These are phyloP conservation scores for Fonsecaea monophora DNA, from an alignment of 2,329 filamentous ascomycete genomes.

Conservation along the genomic window DNA sequence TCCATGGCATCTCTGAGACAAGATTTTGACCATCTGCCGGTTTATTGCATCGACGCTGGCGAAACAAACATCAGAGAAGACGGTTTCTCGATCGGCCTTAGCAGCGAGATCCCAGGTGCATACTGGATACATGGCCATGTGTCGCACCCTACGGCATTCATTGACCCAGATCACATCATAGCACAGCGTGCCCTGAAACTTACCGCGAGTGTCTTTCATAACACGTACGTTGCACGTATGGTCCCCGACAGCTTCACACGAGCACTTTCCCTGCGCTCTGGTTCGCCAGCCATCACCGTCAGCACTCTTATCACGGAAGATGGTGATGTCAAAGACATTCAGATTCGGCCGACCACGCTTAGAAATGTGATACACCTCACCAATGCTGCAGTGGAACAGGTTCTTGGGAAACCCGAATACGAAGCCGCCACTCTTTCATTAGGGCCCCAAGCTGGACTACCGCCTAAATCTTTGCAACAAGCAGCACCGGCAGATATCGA, in stretches of 20 bases:
- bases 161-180: conserved; percentile 58
- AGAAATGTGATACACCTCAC: conserved; percentile 63
- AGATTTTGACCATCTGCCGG: conserved; percentile 63
- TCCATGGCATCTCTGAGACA: conserved; percentile 62
- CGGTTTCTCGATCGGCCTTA: conserved; percentile 63
- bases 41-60: conserved; percentile 66
- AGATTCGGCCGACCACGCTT: conserved; percentile 61
- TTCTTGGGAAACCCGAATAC: conserved; percentile 21
- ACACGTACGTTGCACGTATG: conserved; percentile 62
- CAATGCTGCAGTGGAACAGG: conserved; percentile 43
- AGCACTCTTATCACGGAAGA: conserved; percentile 61
- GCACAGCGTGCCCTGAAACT: conserved; percentile 63
- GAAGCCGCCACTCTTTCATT: conserved; percentile 44
- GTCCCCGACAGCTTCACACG: conserved; percentile 57
- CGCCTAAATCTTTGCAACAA: conserved; percentile 19
- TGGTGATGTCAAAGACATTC: conserved; percentile 62
- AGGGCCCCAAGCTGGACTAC: conserved; percentile 32
- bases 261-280: conserved; percentile 60
- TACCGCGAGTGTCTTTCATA: conserved; percentile 60
- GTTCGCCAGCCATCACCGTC: conserved; percentile 66
- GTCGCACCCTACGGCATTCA: conserved; percentile 69
- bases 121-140: conserved; percentile 69
- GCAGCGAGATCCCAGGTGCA: conserved; percentile 48
- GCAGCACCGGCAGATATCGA: conserved; percentile 36
- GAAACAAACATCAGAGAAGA: conserved; percentile 67